Percentiles rank a stretch among this genome's conserved stretches.
Conservation (phyloP, 2,329 filamentous ascomycete species). For the Davidsoniella neocaledoniae region DNA sequence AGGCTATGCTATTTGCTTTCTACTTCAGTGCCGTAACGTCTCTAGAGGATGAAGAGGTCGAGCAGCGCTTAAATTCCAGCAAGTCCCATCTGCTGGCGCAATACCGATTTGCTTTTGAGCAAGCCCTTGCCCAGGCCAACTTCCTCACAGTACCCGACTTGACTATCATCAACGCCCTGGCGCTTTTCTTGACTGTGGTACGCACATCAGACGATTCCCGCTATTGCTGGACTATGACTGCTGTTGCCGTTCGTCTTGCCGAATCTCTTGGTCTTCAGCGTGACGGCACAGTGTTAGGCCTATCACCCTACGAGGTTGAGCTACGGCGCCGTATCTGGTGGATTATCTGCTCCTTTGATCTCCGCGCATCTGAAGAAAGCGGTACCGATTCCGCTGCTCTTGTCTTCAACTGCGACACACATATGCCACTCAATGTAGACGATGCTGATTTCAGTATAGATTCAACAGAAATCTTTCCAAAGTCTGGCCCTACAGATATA, state of each 20-base stretch:
- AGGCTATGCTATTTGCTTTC: slow-evolving; percentile 47
- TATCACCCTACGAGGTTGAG: slow-evolving; percentile 42
- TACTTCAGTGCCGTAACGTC: slow-evolving; percentile 42
- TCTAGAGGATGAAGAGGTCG: slow-evolving; percentile 42
- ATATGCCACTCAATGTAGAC: slow-evolving; percentile 33
- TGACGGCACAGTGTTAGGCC: slow-evolving; percentile 32
- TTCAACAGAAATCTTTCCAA: slow-evolving; percentile 31
- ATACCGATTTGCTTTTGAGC: slow-evolving; percentile 37
- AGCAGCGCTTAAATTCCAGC: slow-evolving; percentile 25
- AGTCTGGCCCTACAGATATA: slow-evolving; percentile 35
- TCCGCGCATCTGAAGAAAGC: slow-evolving; percentile 36
- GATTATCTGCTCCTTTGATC: slow-evolving; percentile 39
- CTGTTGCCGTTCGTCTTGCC: slow-evolving; percentile 39
- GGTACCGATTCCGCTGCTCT: slow-evolving; percentile 25
- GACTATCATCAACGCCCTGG: slow-evolving; percentile 39
- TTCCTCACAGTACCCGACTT: slow-evolving; percentile 41
- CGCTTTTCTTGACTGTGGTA: slow-evolving; percentile 36
- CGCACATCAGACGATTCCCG: slow-evolving; percentile 31
- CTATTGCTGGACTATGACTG: slow-evolving; percentile 43
- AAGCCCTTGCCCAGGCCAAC: slow-evolving; percentile 39
- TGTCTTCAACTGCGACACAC: slow-evolving; percentile 27
- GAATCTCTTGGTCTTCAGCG: slow-evolving; percentile 45
- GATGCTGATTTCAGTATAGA: slow-evolving; percentile 30
- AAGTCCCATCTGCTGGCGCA: slow-evolving; percentile 29
- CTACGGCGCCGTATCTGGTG: slow-evolving; percentile 45